Evolutionary conservation across 768 basidiomycete species (phyloP), one percentile per base, ranked within the genome.

Genomic region (Favolaschia claudopus): DNA sequence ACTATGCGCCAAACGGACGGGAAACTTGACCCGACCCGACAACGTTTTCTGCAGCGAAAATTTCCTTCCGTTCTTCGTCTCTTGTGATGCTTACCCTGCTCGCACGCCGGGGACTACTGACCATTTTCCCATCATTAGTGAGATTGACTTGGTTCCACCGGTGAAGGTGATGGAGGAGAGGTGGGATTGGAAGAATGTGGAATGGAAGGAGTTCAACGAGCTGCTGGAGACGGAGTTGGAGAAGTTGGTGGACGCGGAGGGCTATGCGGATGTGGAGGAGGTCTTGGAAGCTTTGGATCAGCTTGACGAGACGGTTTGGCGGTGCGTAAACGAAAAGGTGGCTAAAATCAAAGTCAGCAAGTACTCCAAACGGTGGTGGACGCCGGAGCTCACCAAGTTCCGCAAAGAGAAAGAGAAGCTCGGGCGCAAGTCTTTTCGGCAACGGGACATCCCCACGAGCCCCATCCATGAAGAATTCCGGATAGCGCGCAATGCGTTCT

Each of bases 21-120:
- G 60, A n/a, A 74, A 74, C 49, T 67, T 65, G 55, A 77, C 75
- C 0, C 20, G 76, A 4, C 70, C 70, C 0, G 76, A 79, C 61
- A 79, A 80, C 25, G 67, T 79, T 0, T 78, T 74, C 43, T 60
- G 65, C 22, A 57, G 65, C 0, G 53, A 50, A 2, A 42, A 65
- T 17, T 42, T 68, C 5, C 15, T 53, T 0, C 53, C 64, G 0
- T n/a, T 12, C 3, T 20, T 76, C n/a, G 58, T 65, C 5, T 24
- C 27, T 8, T 80, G 77, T 44, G 50, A 67, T 20, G 71, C 58
- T 1, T 47, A 43, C 1, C 67, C 64, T 1, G 40, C 29, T 0
- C 19, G 20, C 1, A 53, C 53, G 0, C 70, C 69, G 1, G 51
- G 63, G 0, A 55, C 59, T 0, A 69, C 76, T 0, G 76, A 79